Percentiles rank a stretch among this genome's conserved stretches.
phyloP scores from a whole-genome alignment of 2,329 filamentous ascomycete species.

The Endoconidiophora laricicola region DNA sequence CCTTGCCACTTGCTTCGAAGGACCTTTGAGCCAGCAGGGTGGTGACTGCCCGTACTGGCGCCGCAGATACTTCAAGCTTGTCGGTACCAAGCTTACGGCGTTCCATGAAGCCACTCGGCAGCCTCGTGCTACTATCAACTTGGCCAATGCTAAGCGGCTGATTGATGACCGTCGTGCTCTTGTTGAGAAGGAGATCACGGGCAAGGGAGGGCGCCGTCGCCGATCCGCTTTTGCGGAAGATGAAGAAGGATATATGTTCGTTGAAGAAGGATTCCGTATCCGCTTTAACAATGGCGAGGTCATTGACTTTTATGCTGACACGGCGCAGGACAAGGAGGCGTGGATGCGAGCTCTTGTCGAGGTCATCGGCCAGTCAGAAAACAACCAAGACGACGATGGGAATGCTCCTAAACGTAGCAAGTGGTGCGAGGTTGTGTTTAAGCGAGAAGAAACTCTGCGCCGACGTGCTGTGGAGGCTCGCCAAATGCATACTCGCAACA shows the following conservation, averaged over 20 bases:
- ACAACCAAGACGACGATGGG: constrained; percentile 28
- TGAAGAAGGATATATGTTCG: constrained; percentile 98
- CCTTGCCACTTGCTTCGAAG: constrained; percentile 65
- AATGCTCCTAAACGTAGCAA: constrained; percentile 31
- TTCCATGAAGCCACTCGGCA: constrained; percentile 93
- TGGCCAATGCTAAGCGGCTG: constrained; percentile 78
- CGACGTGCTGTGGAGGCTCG: constrained; percentile 35
- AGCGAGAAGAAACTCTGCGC: constrained; percentile 43
- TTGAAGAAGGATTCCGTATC: constrained; percentile 97
- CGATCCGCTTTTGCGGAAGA: constrained; percentile 95
- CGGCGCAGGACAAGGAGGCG: constrained; percentile 67
- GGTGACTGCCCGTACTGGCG: constrained; percentile 99
- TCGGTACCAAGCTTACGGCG: constrained; percentile 79
- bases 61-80: constrained; percentile 88
- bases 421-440: constrained; percentile 53
- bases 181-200: constrained; percentile 66
- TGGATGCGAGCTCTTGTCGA: constrained; percentile 88
- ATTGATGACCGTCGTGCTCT: constrained; percentile 82
- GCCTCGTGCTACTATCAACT: constrained; percentile 89
- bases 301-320: constrained; percentile 97
- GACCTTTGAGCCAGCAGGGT: constrained; percentile 85
- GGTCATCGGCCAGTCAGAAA: constrained; percentile 39
- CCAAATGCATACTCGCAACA: constrained; percentile 34
- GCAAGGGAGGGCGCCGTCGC: constrained; percentile 61
- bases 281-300: constrained; percentile 96